A percentile compares a stretch with the other conserved stretches of the same genome.
phyloP scores from a whole-genome alignment of 1,139 yeast species.

The Petasospora rhodanensis region DNA sequence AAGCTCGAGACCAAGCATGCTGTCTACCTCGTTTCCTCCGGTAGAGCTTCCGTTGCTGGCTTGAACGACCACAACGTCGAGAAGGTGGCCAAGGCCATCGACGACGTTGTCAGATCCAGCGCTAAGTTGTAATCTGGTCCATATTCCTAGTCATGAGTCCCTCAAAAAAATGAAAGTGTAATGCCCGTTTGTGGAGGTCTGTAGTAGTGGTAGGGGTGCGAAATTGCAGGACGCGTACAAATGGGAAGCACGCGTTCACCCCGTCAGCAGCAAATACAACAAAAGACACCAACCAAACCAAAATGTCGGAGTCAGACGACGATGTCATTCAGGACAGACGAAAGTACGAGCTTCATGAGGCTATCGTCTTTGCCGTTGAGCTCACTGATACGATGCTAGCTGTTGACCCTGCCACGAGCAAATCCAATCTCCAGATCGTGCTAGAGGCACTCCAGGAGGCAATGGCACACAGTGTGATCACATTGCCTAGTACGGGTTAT shows the following conservation, averaged over 20 bases:
- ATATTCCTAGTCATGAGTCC: too few species aligned
- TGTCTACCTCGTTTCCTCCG: slow-evolving; percentile 72
- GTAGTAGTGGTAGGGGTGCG: too few species aligned
- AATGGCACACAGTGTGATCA: slow-evolving; percentile 53
- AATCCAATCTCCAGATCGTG: slow-evolving; percentile 46
- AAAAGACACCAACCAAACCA: too few species aligned
- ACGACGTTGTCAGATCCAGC: slow-evolving; percentile 62
- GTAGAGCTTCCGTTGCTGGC: slow-evolving; percentile 94
- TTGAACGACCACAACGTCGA: slow-evolving; percentile 76
- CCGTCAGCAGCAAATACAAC: too few species aligned
- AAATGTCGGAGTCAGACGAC: too few species aligned
- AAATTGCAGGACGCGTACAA: too few species aligned
- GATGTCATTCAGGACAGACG: too few species aligned
- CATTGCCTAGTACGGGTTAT: slow-evolving; percentile 59
- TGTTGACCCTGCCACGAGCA: slow-evolving; percentile 33
- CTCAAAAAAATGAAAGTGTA: too few species aligned
- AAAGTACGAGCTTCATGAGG: too few species aligned
- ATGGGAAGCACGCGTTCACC: too few species aligned
- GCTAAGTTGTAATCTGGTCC: slow-evolving; percentile 14
- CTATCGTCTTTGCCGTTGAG: slow-evolving; percentile 59
- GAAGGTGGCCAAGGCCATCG: slow-evolving; percentile 77
- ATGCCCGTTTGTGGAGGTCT: too few species aligned
- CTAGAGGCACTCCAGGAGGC: slow-evolving; percentile 50
- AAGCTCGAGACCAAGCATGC: slow-evolving; percentile 75
- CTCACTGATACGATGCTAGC: slow-evolving; percentile 45